Percentiles rank a stretch among this genome's conserved stretches.
Evolutionary conservation across 495 filamentous ascomycete species (phyloP).

Genomic region (Halenospora varia): DNA sequence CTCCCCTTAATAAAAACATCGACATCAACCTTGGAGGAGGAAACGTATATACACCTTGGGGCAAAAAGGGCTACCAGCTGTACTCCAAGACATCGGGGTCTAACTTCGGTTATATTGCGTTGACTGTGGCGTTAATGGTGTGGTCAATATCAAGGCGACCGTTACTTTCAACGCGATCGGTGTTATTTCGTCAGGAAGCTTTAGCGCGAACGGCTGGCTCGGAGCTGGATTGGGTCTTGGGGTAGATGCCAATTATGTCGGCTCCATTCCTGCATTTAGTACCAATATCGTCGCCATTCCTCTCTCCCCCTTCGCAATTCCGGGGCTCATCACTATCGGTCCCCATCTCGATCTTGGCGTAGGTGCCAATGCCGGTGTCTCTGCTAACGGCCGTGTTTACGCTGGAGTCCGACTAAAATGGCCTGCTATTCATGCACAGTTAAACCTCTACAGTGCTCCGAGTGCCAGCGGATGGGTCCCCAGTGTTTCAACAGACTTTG

Average conservation of each 20-base stretch:
- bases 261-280: background rate
- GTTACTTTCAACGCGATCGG: constrained; percentile 1
- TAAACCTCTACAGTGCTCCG: constrained; percentile 1
- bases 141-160: background rate
- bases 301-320: background rate
- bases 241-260: background rate
- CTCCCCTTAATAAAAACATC: background rate
- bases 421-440: background rate
- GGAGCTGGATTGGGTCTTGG: background rate
- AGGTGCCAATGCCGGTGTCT: background rate
- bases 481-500: background rate
- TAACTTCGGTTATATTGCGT: background rate
- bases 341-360: background rate
- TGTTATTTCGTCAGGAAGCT: background rate
- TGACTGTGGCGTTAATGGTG: background rate
- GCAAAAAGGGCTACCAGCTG: background rate
- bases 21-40: background rate
- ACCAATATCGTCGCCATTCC: background rate
- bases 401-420: background rate
- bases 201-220: background rate
- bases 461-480: background rate
- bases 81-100: background rate
- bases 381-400: background rate
- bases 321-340: constrained; percentile 1
- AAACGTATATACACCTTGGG: background rate